Base-by-base conservation (phyloP, 1,139 yeast genomes). In the Kurtzmaniella quercitrusa region DNA sequence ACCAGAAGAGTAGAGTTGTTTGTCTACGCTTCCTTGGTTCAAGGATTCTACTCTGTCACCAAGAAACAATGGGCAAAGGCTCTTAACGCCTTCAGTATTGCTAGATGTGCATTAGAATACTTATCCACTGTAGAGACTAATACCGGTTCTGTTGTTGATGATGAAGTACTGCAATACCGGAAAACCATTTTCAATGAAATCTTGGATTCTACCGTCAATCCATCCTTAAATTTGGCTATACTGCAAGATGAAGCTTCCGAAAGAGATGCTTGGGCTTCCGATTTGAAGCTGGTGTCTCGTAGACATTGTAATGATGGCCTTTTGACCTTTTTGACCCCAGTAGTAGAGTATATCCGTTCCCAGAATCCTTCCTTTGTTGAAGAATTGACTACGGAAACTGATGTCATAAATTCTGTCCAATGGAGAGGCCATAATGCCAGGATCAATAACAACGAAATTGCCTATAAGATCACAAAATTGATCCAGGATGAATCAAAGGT, bases 371-470 rank as follows among this genome's bases (percentile, higher is more conserved):
- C 69, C 2, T 71, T 72, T 51, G 68, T 79, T 15, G 63, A 69
- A 3, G 69, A 67, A 46, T 52, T 67, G 33, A 43, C 39, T 19
- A 29, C 37, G 12, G 33, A 39, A 15, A 60, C 58, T 11, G 55
- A 63, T 29, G 56, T 71, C 43, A 59, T 65, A 40, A 59, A 59
- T 29, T 54, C 65, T 12, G 69, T 90, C 39, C 57, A 66, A 33
- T 91, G 96, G 96, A 75, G 94, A 58, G 68, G 75, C 38, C 89
- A 86, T 62, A 66, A 70, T n/a, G 96, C 96, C 0, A 57, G 57
- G 8, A 71, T 91, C 29, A 69, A 73, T 50, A 87, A 87, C 52
- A 85, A 87, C 41, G 93, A 88, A 49, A 71, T 89, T 39, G 86
- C 94, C 0, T 76, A 77, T 54, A 72, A 75, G 25, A 70, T 85